Base-by-base conservation (phyloP, 345 rosid genomes). In the Aegle marmelos region DNA sequence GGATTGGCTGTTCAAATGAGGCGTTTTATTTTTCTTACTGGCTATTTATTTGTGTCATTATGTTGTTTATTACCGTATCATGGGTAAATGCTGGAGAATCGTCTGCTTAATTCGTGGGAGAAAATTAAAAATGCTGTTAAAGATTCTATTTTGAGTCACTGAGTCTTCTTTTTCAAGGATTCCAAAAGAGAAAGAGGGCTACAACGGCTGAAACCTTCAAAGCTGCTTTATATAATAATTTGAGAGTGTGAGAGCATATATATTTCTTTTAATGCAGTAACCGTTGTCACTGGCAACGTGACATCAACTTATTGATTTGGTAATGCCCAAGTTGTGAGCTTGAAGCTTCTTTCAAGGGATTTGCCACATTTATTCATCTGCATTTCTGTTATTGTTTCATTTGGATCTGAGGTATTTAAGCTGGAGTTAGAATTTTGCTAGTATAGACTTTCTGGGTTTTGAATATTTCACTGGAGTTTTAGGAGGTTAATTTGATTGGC, bases 161-260 rank as follows among this genome's bases (percentile, higher is more conserved):
- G 24, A 17, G 72, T 41, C 84, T 82, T 76, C 81, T 80, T 80
- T 70, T 54, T 66, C 79, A 79, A 82, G 87, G 81, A 73, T 82
- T 78, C 53, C 73, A 65, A 74, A 78, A 62, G 76, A 72, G 74
- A 76, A 79, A 79, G 66, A 45, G 58, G 56, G 10, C 63, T 78
- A 45, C 79, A 79, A 80, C 88, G 84, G 88, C 67, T 85, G 80
- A 73, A 76, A 68, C 77, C 79, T 79, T 72, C 79, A 75, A 84
- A 81, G 84, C 50, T 39, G 75, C 84, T 81, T 84, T 81, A 19
- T 39, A 59, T 58, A 64, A 25, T 57, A 6, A 7, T 45, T 14
- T 22, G 54, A 34, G 70, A 21, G 70, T 8, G 37, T 69, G 59
- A 37, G 17, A 19, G 73, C 76, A 33, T 77, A 75, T 76, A 60